These are phyloP conservation scores for Artemisia tridentata DNA, from an alignment of 129 eudicot genomes.

Conservation along the genomic window DNA sequence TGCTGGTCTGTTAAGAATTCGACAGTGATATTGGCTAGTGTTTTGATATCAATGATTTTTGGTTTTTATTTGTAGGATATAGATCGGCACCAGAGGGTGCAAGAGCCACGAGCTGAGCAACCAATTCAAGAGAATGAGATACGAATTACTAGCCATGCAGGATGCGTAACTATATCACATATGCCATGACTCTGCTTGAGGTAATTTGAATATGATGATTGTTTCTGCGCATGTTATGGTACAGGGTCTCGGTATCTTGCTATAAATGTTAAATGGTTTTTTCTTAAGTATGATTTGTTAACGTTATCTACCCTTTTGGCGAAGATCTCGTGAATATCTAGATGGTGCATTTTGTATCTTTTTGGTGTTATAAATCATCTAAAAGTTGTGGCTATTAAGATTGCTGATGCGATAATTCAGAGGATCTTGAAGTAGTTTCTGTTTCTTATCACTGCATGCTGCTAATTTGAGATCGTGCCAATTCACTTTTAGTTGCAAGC, in stretches of 20 bases:
- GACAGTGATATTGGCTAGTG: too few species aligned
- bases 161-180: conserved; percentile 73
- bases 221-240: neutral
- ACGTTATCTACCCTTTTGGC: too few species aligned
- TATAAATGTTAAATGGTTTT: neutral
- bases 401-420: too few species aligned
- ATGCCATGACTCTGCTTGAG: conserved; percentile 71
- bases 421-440: too few species aligned
- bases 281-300: neutral
- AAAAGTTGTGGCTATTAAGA: too few species aligned
- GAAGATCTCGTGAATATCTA: too few species aligned
- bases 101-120: conserved; percentile 58
- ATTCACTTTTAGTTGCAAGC: too few species aligned
- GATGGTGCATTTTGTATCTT: too few species aligned
- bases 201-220: conserved; percentile 24
- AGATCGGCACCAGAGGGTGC: conserved; percentile 78
- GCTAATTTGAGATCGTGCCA: too few species aligned
- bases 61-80: conserved; percentile 27
- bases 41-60: neutral
- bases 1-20: too few species aligned
- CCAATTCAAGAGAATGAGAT: conserved; percentile 79
- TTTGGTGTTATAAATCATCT: too few species aligned
- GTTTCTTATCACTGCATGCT: too few species aligned
- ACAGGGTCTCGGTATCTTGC: neutral
- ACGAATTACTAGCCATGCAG: conserved; percentile 79